A percentile compares a stretch with the other conserved stretches of the same genome.
phyloP scores from a whole-genome alignment of 495 filamentous ascomycete species.

The Aspergillus diversus region DNA sequence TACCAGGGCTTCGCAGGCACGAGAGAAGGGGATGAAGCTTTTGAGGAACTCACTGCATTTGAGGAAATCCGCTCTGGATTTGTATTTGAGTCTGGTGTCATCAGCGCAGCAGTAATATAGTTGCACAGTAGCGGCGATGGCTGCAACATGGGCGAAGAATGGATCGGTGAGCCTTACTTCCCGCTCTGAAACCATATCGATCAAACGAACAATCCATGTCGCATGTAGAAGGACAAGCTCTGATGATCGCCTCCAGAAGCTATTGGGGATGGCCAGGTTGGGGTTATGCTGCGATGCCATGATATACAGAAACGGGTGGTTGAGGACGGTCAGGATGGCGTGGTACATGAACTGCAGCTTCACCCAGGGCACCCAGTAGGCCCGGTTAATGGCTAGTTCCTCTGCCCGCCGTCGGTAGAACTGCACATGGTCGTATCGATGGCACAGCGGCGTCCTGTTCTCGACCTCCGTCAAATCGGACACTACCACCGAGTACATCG shows the following conservation, averaged over 20 bases:
- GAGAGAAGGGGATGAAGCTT: slow-evolving; percentile 43
- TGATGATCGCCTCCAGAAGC: slow-evolving; percentile 50
- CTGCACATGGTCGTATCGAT: slow-evolving; percentile 51
- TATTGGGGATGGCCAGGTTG: slow-evolving; percentile 50
- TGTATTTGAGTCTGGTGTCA: slow-evolving; percentile 47
- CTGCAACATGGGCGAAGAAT: slow-evolving; percentile 48
- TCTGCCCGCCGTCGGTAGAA: slow-evolving; percentile 48
- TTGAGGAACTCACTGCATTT: slow-evolving; percentile 50
- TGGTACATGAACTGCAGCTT: slow-evolving; percentile 53
- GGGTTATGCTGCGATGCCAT: slow-evolving; percentile 50
- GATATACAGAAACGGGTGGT: slow-evolving; percentile 53
- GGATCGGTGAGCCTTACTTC: slow-evolving; percentile 48
- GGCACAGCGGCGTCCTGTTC: slow-evolving; percentile 47
- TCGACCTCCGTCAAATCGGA: slow-evolving; percentile 51
- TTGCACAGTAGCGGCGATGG: slow-evolving; percentile 50
- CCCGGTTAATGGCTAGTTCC: slow-evolving; percentile 38
- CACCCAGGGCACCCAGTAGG: slow-evolving; percentile 51
- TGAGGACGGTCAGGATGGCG: slow-evolving; percentile 47
- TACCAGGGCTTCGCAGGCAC: slow-evolving; percentile 44
- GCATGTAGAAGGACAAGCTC: slow-evolving; percentile 49
- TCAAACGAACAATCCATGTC: slow-evolving; percentile 53
- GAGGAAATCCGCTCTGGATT: slow-evolving; percentile 48
- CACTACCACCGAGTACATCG: slow-evolving; percentile 46
- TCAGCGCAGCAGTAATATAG: slow-evolving; percentile 51
- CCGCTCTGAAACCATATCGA: slow-evolving; percentile 53